These are phyloP conservation scores for Blastocystis sp. DNA, from an alignment of 352 stramenopile species.

Conservation along the genomic window DNA sequence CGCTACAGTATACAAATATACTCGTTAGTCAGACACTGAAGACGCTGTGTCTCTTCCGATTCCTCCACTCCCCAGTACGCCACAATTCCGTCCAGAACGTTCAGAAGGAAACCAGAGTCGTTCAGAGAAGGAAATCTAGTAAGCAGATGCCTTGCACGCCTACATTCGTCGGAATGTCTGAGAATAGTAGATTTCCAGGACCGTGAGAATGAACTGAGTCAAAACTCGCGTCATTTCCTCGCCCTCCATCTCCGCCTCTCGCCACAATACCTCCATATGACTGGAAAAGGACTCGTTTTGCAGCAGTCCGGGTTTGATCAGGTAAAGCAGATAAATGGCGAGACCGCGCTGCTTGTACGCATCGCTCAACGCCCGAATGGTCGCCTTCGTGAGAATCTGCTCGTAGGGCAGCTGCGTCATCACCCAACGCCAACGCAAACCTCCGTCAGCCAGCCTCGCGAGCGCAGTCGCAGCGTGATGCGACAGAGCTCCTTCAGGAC, in stretches of 20 bases:
- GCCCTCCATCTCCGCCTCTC: neutral
- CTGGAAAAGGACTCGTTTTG: neutral
- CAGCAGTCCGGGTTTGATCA: constrained; percentile 12
- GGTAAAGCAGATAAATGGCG: constrained; percentile 4
- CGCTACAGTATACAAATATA: constrained; percentile 42
- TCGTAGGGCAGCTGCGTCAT: neutral
- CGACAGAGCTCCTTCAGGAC: constrained; percentile 24
- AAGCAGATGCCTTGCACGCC: neutral
- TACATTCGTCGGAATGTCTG: neutral
- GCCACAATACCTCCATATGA: neutral
- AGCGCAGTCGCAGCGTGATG: neutral
- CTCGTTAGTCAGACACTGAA: neutral
- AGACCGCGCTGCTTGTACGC: neutral
- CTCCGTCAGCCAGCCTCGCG: neutral
- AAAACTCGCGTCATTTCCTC: neutral
- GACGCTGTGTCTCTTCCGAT: neutral
- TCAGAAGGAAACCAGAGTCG: neutral
- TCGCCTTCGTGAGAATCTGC: neutral
- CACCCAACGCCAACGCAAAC: neutral
- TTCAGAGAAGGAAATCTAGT: neutral
- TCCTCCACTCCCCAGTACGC: neutral
- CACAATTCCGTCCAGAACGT: neutral
- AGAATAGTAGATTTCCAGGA: neutral
- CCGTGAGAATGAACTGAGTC: neutral
- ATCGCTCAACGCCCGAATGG: neutral